Evolutionary conservation across 2,329 filamentous ascomycete genomes (phyloP).

Genomic region (Amauroascus verrucosus): DNA sequence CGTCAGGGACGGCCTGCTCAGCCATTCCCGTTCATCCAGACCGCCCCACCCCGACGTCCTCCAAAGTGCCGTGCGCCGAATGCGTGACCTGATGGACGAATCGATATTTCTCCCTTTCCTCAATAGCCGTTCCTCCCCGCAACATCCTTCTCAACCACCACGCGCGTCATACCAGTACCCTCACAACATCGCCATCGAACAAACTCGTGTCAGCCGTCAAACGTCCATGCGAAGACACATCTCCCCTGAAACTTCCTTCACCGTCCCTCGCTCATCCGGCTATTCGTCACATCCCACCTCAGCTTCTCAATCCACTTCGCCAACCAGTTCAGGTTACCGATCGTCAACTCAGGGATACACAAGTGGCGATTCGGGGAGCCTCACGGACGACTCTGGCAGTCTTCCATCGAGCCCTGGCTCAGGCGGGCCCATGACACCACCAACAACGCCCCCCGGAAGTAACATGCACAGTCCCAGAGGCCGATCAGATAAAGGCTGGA

Average conservation of each 20-base stretch:
- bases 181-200: slow-evolving; percentile 1
- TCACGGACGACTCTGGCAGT: slow-evolving; percentile 40
- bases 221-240: slow-evolving; percentile 14
- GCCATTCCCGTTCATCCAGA: slow-evolving; percentile 46
- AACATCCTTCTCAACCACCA: slow-evolving; percentile 6
- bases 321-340: slow-evolving; percentile 22
- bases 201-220: slow-evolving; percentile 12
- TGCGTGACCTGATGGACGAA: slow-evolving; percentile 96
- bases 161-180: not conserved
- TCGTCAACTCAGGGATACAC: slow-evolving; percentile 29
- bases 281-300: slow-evolving; percentile 23
- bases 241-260: slow-evolving; percentile 17
- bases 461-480: slow-evolving; percentile 35
- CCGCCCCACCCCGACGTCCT: slow-evolving; percentile 67
- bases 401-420: slow-evolving; percentile 32
- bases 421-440: slow-evolving; percentile 42
- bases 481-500: slow-evolving; percentile 42
- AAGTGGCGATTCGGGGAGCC: slow-evolving; percentile 31
- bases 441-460: slow-evolving; percentile 41
- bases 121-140: slow-evolving; percentile 45
- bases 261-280: slow-evolving; percentile 14
- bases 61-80: slow-evolving; percentile 72
- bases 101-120: slow-evolving; percentile 88
- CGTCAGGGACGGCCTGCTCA: slow-evolving; percentile 71
- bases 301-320: slow-evolving; percentile 20